phyloP scores from a whole-genome alignment of 2,329 filamentous ascomycete genomes.

The Pseudogymnoascus sp. region DNA sequence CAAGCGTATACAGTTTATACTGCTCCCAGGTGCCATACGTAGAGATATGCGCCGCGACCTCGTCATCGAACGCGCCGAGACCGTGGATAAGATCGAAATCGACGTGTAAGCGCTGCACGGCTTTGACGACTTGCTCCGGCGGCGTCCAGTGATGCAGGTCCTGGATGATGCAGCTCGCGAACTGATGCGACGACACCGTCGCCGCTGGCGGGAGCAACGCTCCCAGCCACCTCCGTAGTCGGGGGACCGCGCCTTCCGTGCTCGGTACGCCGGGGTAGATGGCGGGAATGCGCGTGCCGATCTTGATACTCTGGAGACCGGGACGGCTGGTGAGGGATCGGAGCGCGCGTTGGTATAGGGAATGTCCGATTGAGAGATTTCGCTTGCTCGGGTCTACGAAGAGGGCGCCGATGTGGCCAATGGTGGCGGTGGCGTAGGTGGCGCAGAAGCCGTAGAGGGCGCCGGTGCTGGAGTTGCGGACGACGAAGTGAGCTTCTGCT shows the following conservation, averaged over 20 bases:
- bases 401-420: conserved; percentile 71
- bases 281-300: conserved; percentile 74
- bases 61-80: conserved; percentile 38
- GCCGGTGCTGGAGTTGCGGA: conserved; percentile 86
- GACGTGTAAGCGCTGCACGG: conserved; percentile 42
- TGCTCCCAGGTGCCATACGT: conserved; percentile 56
- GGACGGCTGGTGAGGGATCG: conserved; percentile 62
- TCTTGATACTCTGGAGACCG: conserved; percentile 70
- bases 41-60: conserved; percentile 53
- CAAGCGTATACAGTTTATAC: conserved; percentile 59
- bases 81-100: conserved; percentile 60
- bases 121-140: conserved; percentile 53
- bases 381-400: conserved; percentile 82
- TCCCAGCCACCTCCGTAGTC: conserved; percentile 63
- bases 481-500: conserved; percentile 80
- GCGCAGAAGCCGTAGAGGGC: conserved; percentile 88
- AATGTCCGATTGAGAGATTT: conserved; percentile 83
- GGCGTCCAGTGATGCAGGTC: conserved; percentile 53
- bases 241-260: conserved; percentile 34
- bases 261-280: conserved; percentile 79
- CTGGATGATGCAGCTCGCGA: conserved; percentile 57
- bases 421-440: conserved; percentile 62
- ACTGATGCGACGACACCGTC: conserved; percentile 60
- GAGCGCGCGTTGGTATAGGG: conserved; percentile 78
- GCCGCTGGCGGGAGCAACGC: conserved; percentile 30